These are phyloP conservation scores for Erodium trifolium DNA, from an alignment of 441 rosid genomes.

Conservation along the genomic window DNA sequence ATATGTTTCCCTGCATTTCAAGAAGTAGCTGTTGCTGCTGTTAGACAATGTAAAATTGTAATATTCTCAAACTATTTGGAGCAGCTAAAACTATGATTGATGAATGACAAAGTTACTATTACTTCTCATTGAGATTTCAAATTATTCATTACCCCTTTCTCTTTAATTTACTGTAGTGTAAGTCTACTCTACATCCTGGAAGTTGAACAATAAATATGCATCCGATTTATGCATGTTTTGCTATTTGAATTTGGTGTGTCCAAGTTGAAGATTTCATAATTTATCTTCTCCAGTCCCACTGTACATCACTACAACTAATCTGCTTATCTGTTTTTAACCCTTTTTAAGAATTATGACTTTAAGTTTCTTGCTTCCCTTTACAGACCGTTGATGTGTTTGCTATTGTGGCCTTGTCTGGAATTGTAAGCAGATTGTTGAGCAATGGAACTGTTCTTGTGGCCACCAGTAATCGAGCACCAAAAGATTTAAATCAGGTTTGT, in stretches of 20 bases:
- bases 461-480: constrained; percentile 84
- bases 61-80: background rate
- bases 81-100: background rate
- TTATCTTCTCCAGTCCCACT: background rate
- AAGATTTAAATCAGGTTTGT: constrained; percentile 77
- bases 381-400: constrained; percentile 98
- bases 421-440: constrained; percentile 76
- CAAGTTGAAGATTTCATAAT: background rate
- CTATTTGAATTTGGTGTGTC: background rate
- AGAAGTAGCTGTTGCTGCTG: background rate
- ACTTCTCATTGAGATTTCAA: background rate
- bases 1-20: background rate
- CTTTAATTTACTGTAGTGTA: background rate
- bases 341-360: constrained; percentile 22
- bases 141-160: background rate
- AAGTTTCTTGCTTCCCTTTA: constrained; percentile 29
- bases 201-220: background rate
- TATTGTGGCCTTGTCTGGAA: constrained; percentile 94
- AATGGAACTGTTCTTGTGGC: constrained; percentile 91
- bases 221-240: background rate
- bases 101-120: background rate
- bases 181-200: background rate
- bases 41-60: background rate
- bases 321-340: constrained; percentile 21
- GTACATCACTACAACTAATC: background rate